phyloP scores from a whole-genome alignment of 768 basidiomycete genomes.

The Russula virescens region DNA sequence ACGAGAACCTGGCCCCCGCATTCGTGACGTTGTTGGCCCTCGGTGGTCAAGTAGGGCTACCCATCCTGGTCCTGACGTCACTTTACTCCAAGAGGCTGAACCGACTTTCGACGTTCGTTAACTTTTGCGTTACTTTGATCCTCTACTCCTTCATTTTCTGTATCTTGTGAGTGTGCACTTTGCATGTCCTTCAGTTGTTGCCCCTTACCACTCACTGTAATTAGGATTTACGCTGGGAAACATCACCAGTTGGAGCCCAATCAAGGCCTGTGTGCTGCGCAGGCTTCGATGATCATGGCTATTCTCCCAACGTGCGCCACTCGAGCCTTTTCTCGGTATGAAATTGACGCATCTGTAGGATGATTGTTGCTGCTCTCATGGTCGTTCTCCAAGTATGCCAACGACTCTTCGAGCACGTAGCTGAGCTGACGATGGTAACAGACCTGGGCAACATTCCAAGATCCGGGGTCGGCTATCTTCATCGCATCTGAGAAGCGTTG shows the following conservation, averaged over 20 bases:
- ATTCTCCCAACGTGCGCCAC: conserved; percentile 46
- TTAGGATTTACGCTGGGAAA: conserved; percentile 33
- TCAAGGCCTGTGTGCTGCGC: conserved; percentile 39
- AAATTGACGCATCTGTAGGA: conserved; percentile 31
- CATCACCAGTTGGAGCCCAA: conserved; percentile 28
- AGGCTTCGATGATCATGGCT: conserved; percentile 50
- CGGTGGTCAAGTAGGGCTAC: conserved; percentile 50
- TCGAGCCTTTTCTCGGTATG: conserved; percentile 1
- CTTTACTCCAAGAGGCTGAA: conserved; percentile 38
- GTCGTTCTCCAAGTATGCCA: conserved; percentile 38
- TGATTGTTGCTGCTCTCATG: conserved; percentile 36
- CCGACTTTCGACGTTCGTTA: conserved; percentile 49
- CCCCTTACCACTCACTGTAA: neutral
- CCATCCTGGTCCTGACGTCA: conserved; percentile 43
- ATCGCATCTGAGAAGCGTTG: conserved; percentile 28
- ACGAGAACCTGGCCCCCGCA: conserved; percentile 31
- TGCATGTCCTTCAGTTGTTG: neutral
- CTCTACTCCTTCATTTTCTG: conserved; percentile 49
- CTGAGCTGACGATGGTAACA: conserved; percentile 15
- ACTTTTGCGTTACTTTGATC: conserved; percentile 53
- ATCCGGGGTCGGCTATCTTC: conserved; percentile 22
- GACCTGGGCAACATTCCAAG: conserved; percentile 36
- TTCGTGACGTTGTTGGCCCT: conserved; percentile 45
- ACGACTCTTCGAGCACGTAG: neutral
- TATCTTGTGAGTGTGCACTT: conserved; percentile 40